phyloP scores from a whole-genome alignment of 805 yeast species.

The Pichia gijzeniarum region DNA sequence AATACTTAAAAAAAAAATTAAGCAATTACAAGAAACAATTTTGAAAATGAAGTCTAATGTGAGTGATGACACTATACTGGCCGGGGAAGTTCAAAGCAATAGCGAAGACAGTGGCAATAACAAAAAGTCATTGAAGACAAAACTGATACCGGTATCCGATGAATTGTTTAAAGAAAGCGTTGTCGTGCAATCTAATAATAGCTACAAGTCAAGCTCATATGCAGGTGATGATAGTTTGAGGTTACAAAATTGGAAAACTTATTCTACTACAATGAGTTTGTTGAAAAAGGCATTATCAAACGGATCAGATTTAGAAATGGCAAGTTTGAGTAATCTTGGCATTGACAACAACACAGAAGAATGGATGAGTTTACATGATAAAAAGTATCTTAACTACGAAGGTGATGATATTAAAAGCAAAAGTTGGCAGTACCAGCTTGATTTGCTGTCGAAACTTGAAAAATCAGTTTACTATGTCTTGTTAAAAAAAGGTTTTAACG shows the following conservation, averaged over 20 bases:
- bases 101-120: not conserved
- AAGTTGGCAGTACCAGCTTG: conserved; percentile 25
- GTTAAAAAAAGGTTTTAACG: conserved; percentile 17
- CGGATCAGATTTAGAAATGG: conserved; percentile 19
- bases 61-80: not conserved
- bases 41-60: conserved; percentile 7
- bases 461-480: conserved; percentile 21
- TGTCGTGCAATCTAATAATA: not conserved
- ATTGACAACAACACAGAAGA: conserved; percentile 27
- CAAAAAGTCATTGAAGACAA: not conserved
- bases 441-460: conserved; percentile 12
- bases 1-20: conserved; percentile 22
- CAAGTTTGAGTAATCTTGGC: conserved; percentile 5
- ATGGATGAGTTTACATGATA: conserved; percentile 20
- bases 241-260: conserved; percentile 20
- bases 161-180: not conserved
- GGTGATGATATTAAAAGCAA: conserved; percentile 20
- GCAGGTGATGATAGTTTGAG: too few relatives aligned
- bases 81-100: not conserved
- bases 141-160: not conserved
- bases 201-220: too few relatives aligned
- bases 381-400: conserved; percentile 8
- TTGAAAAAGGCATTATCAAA: conserved; percentile 22
- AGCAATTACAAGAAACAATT: conserved; percentile 23
- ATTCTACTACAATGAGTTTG: conserved; percentile 21